Conservation (phyloP, 1,284 basidiomycete species). For the Sporisorium iseilematis-ciliati region DNA sequence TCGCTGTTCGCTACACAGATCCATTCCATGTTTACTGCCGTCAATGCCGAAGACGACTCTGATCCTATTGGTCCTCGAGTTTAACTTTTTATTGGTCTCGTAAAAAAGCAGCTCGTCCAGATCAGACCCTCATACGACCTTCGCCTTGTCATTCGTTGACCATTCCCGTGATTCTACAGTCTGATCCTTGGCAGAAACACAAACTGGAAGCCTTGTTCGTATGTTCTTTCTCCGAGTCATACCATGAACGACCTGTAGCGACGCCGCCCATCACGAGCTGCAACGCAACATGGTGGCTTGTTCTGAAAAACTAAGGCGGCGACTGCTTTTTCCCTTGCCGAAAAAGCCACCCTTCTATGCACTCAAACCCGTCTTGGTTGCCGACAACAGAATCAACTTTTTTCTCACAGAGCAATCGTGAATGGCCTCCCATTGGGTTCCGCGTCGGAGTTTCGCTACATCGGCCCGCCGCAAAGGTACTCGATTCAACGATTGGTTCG, state of each 20-base stretch:
- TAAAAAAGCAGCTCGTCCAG: not conserved
- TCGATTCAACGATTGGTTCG: too few species aligned
- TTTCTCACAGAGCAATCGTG: too few species aligned
- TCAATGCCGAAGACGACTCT: slow-evolving; percentile 2
- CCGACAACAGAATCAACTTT: too few species aligned
- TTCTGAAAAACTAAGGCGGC: not conserved
- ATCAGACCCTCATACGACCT: not conserved
- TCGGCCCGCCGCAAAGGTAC: too few species aligned
- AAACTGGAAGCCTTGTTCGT: not conserved
- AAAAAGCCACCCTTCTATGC: too few species aligned
- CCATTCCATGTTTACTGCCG: not conserved
- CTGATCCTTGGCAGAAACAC: not conserved
- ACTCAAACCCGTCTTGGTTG: too few species aligned
- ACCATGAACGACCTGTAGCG: slow-evolving; percentile 1
- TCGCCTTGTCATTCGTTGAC: slow-evolving; percentile 1
- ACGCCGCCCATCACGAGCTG: not conserved
- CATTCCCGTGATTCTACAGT: not conserved
- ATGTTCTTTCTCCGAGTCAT: not conserved
- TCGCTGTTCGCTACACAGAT: too few species aligned
- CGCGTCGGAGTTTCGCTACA: too few species aligned
- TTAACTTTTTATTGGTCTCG: not conserved
- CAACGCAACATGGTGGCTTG: too few species aligned
- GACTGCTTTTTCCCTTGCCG: too few species aligned
- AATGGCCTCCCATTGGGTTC: too few species aligned
- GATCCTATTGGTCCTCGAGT: slow-evolving; percentile 1